phyloP scores from a whole-genome alignment of 306 rosid genomes.

The Neltuma alba region DNA sequence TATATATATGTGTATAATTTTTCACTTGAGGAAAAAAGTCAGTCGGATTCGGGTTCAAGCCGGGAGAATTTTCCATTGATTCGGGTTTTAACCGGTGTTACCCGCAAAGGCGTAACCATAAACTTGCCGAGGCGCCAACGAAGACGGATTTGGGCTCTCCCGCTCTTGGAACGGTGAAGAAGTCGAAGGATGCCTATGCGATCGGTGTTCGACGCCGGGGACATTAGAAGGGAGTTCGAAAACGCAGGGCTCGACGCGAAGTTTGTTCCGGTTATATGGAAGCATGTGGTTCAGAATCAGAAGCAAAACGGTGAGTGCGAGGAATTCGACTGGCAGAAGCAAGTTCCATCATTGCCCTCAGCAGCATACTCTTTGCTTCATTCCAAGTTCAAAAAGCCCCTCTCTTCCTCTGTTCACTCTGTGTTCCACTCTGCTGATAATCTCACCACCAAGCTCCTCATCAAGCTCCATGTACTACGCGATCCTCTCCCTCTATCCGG shows the following conservation, averaged over 20 bases:
- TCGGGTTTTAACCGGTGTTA: constrained; percentile 4
- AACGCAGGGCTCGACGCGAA: constrained; percentile 52
- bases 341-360: constrained; percentile 71
- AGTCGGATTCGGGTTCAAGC: neutral
- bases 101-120: neutral
- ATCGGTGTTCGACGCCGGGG: constrained; percentile 83
- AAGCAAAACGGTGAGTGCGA: constrained; percentile 3
- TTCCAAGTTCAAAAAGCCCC: constrained; percentile 62
- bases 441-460: constrained; percentile 84
- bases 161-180: neutral
- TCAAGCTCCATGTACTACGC: constrained; percentile 62
- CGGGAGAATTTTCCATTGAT: neutral
- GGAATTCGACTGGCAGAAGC: constrained; percentile 54
- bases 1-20: too few species aligned
- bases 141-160: neutral
- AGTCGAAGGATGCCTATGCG: constrained; percentile 52
- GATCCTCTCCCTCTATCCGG: neutral
- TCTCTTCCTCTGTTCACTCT: constrained; percentile 79
- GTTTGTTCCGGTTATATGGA: constrained; percentile 76
- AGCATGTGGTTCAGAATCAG: constrained; percentile 52
- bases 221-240: constrained; percentile 54
- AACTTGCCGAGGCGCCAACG: neutral
- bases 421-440: constrained; percentile 74
- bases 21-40: too few species aligned
- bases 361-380: constrained; percentile 64